Conservation (phyloP, 2,329 filamentous ascomycete species). For the Colletotrichum sp. region DNA sequence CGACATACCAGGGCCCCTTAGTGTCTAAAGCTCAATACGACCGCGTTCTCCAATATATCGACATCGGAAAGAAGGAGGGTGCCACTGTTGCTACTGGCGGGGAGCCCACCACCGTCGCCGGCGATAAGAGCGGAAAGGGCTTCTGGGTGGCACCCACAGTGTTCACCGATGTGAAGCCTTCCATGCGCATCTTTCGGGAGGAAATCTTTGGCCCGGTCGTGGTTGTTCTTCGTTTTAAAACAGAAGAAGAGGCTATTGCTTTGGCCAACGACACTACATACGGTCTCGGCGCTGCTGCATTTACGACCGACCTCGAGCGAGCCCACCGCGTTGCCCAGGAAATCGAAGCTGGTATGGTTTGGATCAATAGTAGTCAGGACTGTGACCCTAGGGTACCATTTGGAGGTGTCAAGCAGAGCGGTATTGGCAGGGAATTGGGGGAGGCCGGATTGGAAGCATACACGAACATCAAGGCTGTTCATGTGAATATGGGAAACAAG, state of each 20-base stretch:
- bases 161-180: slow-evolving; percentile 44
- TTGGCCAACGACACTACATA: slow-evolving; percentile 60
- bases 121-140: slow-evolving; percentile 36
- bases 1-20: slow-evolving; percentile 77
- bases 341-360: slow-evolving; percentile 65
- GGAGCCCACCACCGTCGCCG: slow-evolving; percentile 32
- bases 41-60: slow-evolving; percentile 71
- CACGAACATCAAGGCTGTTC: not conserved
- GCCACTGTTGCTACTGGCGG: slow-evolving; percentile 70
- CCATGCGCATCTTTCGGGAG: slow-evolving; percentile 49
- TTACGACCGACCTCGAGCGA: slow-evolving; percentile 61
- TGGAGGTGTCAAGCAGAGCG: slow-evolving; percentile 47
- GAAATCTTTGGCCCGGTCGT: slow-evolving; percentile 53
- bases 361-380: slow-evolving; percentile 54
- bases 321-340: slow-evolving; percentile 55
- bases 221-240: slow-evolving; percentile 27
- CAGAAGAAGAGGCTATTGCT: not conserved
- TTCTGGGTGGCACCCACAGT: slow-evolving; percentile 52
- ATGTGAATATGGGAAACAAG: not conserved
- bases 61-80: slow-evolving; percentile 71
- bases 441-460: not conserved
- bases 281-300: slow-evolving; percentile 66
- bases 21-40: slow-evolving; percentile 75
- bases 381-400: slow-evolving; percentile 48
- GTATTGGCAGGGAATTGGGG: not conserved